Base-by-base conservation (phyloP, 2,329 filamentous ascomycete genomes). In the Pleurostoma richardsiae region DNA sequence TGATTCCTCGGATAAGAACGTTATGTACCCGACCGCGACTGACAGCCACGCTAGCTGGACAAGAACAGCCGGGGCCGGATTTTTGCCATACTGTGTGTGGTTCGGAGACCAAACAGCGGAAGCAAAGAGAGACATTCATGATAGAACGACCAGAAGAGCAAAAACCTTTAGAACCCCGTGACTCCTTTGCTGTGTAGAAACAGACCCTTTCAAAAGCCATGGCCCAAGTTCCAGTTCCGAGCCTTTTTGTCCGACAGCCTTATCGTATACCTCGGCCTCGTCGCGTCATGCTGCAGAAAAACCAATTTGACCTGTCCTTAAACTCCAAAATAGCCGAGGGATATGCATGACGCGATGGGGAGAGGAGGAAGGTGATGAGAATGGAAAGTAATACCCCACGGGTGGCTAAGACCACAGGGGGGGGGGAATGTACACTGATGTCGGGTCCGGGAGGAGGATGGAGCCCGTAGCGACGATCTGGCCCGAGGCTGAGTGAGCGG, bases 21-120 rank as follows among this genome's bases (percentile, higher is more conserved):
- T 44, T 52, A 51, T 51, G 48, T 51, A 48, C 42, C 49, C 39
- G 33, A 45, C 40, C 43, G 40, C 39, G 33, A 45, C 40, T 40
- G 40, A 31, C 44, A 38, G 42, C 19, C 29, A 31, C 29, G 36
- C 11, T 29, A 39, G 31, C 33, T 36, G n/a, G n/a, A 8, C n/a
- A 19, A 19, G 19, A 19, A 19, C 8, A 36, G 33, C 33, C 33
- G 33, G 33, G 33, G 33, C 33, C 33, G 33, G 33, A 36, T 36
- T 36, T n/a, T 19, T 19, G 19, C 19, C 19, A 19, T 19, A 19
- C 19, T 19, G 28, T n/a, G n/a, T 38, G 30, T 31, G 6, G 19
- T 11, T 39, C 28, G 8, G 33, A 36, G n/a, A 36, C 7, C 8
- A 36, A 36, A 8, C 33, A 8, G 8, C 19, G 19, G 19, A 19